Evolutionary conservation across 2,329 filamentous ascomycete genomes (phyloP).

Genomic region (Aspergillus sp.): DNA sequence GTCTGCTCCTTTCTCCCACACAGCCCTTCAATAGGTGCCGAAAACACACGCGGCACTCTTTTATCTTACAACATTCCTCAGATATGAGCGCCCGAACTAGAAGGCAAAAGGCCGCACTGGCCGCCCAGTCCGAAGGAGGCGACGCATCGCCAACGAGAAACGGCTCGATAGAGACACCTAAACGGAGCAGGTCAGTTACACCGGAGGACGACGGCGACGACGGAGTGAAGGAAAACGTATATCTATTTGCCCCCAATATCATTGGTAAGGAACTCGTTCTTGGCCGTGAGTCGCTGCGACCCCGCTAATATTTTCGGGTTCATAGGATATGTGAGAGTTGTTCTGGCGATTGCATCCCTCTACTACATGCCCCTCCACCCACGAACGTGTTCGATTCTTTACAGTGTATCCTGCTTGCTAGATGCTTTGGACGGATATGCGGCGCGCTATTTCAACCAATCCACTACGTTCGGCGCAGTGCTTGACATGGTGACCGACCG

Average conservation of each 20-base stretch:
- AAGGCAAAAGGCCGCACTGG: slow-evolving; percentile 39
- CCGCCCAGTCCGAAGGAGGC: slow-evolving; percentile 30
- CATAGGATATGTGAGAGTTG: slow-evolving; percentile 72
- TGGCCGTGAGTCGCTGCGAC: not conserved
- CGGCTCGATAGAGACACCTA: slow-evolving; percentile 31
- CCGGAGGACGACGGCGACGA: slow-evolving; percentile 26
- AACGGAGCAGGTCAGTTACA: slow-evolving; percentile 27
- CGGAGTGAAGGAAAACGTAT: slow-evolving; percentile 68
- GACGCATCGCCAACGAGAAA: slow-evolving; percentile 31
- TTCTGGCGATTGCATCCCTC: slow-evolving; percentile 83
- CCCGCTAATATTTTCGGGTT: slow-evolving; percentile 5
- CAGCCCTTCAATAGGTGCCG: not conserved
- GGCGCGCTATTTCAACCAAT: slow-evolving; percentile 84
- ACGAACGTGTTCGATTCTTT: slow-evolving; percentile 82
- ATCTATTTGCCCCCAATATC: slow-evolving; percentile 77
- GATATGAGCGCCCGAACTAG: slow-evolving; percentile 41
- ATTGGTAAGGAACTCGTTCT: slow-evolving; percentile 60
- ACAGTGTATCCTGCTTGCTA: slow-evolving; percentile 90
- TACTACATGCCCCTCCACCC: slow-evolving; percentile 99
- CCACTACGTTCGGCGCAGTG: slow-evolving; percentile 92
- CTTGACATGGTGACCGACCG: slow-evolving; percentile 99
- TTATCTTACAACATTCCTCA: not conserved
- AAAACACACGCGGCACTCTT: not conserved
- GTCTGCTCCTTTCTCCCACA: not conserved
- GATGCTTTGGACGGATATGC: slow-evolving; percentile 94